A percentile compares a stretch with the other conserved stretches of the same genome.
Conservation (phyloP, 441 rosid genomes). For the Melastoma candidum region DNA sequence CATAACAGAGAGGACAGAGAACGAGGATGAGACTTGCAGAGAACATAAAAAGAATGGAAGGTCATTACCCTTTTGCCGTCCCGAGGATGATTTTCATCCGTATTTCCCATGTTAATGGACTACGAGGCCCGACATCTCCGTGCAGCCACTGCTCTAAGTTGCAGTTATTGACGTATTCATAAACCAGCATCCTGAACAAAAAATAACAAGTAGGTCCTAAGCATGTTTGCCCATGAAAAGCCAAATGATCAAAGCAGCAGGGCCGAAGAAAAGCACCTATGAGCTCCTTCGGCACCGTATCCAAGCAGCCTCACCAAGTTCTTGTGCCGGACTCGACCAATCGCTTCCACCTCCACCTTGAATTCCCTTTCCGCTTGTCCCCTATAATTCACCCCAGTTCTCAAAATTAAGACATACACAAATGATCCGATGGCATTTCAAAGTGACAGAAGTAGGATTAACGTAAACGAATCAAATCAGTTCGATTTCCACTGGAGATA, state of each 20-base stretch:
- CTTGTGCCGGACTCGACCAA: constrained; percentile 64
- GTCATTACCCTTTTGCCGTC: constrained; percentile 50
- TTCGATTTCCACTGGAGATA: no score
- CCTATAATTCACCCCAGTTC: constrained; percentile 18
- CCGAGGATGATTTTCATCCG: constrained; percentile 54
- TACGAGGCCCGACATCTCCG: constrained; percentile 51
- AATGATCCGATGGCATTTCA: not conserved
- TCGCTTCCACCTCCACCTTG: constrained; percentile 64
- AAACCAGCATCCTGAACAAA: constrained; percentile 51
- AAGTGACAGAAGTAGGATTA: no score
- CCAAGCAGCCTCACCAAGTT: constrained; percentile 60
- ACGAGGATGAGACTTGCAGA: not conserved
- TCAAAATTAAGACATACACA: not conserved
- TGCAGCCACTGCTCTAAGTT: constrained; percentile 72
- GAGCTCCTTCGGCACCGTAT: constrained; percentile 69
- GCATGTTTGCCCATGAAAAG: not conserved
- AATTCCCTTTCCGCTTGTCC: constrained; percentile 73
- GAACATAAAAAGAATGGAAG: not conserved
- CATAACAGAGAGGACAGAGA: not conserved
- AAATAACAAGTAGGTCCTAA: not conserved
- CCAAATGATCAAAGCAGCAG: constrained; percentile 1
- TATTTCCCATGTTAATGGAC: constrained; percentile 64
- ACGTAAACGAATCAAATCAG: no score
- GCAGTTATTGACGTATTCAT: constrained; percentile 56
- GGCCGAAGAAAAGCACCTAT: constrained; percentile 25